These are phyloP conservation scores for Sungouiozyma intestinalis DNA, from an alignment of 805 yeast species.

Conservation along the genomic window DNA sequence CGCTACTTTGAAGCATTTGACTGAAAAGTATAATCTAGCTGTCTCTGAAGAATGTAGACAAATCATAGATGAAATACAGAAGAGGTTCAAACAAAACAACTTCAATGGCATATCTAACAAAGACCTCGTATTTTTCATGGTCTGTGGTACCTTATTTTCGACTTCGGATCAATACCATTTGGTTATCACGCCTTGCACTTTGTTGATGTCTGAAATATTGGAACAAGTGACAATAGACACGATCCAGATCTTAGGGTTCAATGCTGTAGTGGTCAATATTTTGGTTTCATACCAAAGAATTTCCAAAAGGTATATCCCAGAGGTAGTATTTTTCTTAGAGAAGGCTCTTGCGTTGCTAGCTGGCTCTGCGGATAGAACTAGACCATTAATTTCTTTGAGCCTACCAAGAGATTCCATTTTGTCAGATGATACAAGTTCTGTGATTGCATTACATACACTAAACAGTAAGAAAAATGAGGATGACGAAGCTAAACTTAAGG, in stretches of 20 bases:
- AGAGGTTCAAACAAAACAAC: constrained; percentile 33
- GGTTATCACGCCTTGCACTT: constrained; percentile 73
- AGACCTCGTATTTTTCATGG: constrained; percentile 57
- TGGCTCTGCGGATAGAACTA: constrained; percentile 1
- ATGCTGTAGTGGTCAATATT: constrained; percentile 55
- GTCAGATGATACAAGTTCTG: neutral
- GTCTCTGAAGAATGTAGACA: constrained; percentile 54
- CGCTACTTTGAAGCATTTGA: constrained; percentile 41
- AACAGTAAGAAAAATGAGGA: neutral
- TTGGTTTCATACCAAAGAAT: constrained; percentile 64
- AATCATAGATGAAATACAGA: constrained; percentile 45
- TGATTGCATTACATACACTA: neutral
- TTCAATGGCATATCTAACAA: constrained; percentile 31
- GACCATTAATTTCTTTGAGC: neutral
- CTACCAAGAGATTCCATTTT: neutral
- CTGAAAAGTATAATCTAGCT: constrained; percentile 54
- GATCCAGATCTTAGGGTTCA: constrained; percentile 40
- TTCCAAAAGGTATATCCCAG: constrained; percentile 78
- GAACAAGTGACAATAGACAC: constrained; percentile 38
- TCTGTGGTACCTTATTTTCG: constrained; percentile 74
- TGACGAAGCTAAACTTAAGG: neutral
- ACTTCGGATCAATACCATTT: constrained; percentile 94
- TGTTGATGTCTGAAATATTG: constrained; percentile 62
- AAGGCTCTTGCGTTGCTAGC: constrained; percentile 37
- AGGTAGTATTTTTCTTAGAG: constrained; percentile 50